Evolutionary conservation across 1,139 yeast genomes (phyloP).

Genomic region (Zygoascus sp.): DNA sequence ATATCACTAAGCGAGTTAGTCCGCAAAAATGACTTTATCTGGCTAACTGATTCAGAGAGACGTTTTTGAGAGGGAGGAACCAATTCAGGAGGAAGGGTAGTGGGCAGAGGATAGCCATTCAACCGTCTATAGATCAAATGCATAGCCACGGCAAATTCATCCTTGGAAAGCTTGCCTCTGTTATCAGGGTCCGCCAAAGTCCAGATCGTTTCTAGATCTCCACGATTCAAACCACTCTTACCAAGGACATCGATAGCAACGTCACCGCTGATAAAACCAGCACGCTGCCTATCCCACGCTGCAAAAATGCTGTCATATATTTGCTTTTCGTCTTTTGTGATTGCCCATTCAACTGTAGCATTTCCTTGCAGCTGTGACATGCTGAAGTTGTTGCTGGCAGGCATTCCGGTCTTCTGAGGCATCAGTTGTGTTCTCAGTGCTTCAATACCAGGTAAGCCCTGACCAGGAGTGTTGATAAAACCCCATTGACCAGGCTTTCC

Average conservation of each 20-base stretch:
- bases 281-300: slow-evolving; percentile 72
- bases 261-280: slow-evolving; percentile 73
- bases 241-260: slow-evolving; percentile 84
- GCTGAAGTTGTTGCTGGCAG: slow-evolving; percentile 31
- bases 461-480: slow-evolving; percentile 65
- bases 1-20: slow-evolving; percentile 26
- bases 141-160: slow-evolving; percentile 93
- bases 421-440: slow-evolving; percentile 72
- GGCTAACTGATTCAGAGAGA: slow-evolving; percentile 43
- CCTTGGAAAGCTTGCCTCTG: slow-evolving; percentile 72
- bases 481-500: slow-evolving; percentile 86
- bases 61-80: slow-evolving; percentile 78
- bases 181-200: slow-evolving; percentile 88
- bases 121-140: slow-evolving; percentile 81
- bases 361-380: slow-evolving; percentile 32
- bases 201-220: slow-evolving; percentile 89
- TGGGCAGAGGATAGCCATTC: slow-evolving; percentile 75
- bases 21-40: slow-evolving; percentile 47
- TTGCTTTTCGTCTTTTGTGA: slow-evolving; percentile 79
- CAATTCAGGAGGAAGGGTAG: slow-evolving; percentile 51
- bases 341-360: slow-evolving; percentile 56
- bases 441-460: slow-evolving; percentile 71
- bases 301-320: slow-evolving; percentile 82
- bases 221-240: slow-evolving; percentile 81
- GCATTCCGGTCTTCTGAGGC: slow-evolving; percentile 47